Conservation (phyloP, 1,139 yeast genomes). For the Sugiyamaella japonica region DNA sequence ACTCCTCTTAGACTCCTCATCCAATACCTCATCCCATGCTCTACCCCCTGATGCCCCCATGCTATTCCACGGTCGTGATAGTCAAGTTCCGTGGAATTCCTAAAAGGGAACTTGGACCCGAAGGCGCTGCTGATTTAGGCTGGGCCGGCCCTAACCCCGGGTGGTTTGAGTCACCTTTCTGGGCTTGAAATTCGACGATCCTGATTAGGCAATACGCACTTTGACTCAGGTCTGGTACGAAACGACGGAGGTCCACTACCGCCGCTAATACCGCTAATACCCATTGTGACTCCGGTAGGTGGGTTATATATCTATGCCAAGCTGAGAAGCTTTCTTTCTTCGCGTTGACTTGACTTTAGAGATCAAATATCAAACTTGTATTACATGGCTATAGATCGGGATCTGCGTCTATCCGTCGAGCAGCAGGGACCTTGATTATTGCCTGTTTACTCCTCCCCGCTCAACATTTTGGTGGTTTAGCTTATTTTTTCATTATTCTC, state of each 20-base stretch:
- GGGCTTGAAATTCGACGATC: conserved; percentile 4
- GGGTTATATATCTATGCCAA: neutral
- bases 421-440: neutral
- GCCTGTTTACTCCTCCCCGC: too few relatives aligned
- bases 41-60: too few relatives aligned
- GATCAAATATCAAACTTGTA: neutral
- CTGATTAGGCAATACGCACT: conserved; percentile 9
- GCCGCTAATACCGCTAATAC: neutral
- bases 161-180: conserved; percentile 2
- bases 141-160: conserved; percentile 1
- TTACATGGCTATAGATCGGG: neutral
- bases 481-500: too few relatives aligned
- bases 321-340: neutral
- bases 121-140: neutral
- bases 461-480: too few relatives aligned
- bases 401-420: conserved; percentile 1
- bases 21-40: too few relatives aligned
- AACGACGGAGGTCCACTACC: neutral
- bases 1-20: too few relatives aligned
- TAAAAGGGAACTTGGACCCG: conserved; percentile 4
- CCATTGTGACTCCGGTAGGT: neutral
- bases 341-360: conserved; percentile 8
- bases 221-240: neutral
- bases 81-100: neutral
- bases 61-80: too few relatives aligned